Evolutionary conservation across 192 early-diverging fungal species (phyloP).

Genomic region (Backusella sp.): DNA sequence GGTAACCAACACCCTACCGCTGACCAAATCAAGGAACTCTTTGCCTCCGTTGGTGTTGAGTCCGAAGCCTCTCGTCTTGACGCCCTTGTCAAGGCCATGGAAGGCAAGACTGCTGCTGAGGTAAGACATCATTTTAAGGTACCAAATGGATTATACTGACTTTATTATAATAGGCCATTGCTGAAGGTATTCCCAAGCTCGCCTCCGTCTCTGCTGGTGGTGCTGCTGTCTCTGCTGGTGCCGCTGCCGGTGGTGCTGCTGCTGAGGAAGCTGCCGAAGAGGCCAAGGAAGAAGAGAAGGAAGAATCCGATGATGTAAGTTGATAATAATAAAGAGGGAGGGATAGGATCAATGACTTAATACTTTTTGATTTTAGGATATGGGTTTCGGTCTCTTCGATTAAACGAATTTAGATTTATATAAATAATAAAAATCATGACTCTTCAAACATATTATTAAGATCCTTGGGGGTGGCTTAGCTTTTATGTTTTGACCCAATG

Average conservation of each 20-base stretch:
- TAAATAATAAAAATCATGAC: background rate
- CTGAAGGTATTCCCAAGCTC: slow-evolving; percentile 88
- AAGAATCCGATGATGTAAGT: slow-evolving; percentile 78
- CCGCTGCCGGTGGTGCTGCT: slow-evolving; percentile 65
- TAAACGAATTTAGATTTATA: slow-evolving; percentile 47
- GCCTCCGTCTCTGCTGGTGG: slow-evolving; percentile 92
- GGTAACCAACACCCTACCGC: slow-evolving; percentile 79
- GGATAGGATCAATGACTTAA: too few relatives aligned
- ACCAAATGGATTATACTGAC: background rate
- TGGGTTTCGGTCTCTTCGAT: slow-evolving; percentile 97
- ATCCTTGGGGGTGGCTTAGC: background rate
- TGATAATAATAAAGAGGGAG: background rate
- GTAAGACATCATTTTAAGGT: slow-evolving; percentile 35
- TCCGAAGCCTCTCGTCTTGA: slow-evolving; percentile 74
- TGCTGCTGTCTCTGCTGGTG: slow-evolving; percentile 64
- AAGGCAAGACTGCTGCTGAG: slow-evolving; percentile 87
- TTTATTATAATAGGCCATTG: slow-evolving; percentile 64
- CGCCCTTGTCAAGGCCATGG: slow-evolving; percentile 74
- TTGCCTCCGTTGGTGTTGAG: slow-evolving; percentile 90
- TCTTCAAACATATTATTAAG: background rate
- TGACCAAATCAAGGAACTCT: slow-evolving; percentile 76
- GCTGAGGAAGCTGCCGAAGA: slow-evolving; percentile 67
- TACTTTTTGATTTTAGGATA: slow-evolving; percentile 45
- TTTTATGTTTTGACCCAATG: background rate
- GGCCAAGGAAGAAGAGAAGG: slow-evolving; percentile 88